Base-by-base conservation (phyloP, 2,329 filamentous ascomycete genomes). In the Exophiala sideris region DNA sequence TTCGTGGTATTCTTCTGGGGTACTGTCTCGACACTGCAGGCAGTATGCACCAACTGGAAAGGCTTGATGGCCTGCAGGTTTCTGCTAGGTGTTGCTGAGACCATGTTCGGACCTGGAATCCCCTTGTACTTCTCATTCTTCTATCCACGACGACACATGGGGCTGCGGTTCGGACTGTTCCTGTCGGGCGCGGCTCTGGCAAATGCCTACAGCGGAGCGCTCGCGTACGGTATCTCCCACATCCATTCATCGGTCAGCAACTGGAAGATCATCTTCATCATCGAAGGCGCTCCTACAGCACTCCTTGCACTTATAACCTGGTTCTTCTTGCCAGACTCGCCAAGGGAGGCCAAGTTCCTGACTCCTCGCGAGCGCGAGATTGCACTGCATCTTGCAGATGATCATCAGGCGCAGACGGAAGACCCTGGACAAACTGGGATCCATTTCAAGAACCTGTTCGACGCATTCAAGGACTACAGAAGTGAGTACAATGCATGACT, bases 91-190 rank as follows among this genome's bases (percentile, higher is more conserved):
- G 47, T 52, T 3, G 56, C 51, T 5, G 60, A 62, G 44, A 45
- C 60, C 20, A 62, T 60, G 57, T 62, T 46, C 48, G 55, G 57
- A 10, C 46, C 42, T 2, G 60, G 56, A 12, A 35, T 61, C 10
- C 64, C 65, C 5, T 64, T 66, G 32, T 71, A 70, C 33, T 64
- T 78, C 0, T 74, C 72, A 0, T 72, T 77, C 51, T 79, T 80
- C 68, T 82, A 80, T 59, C 71, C 76, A 5, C 66, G 79, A 9
- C 67, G 76, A 20, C 74, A 76, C 54, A 64, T 80, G 2, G 78
- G 77, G 1, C 68, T 78, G 40, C 65, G 78, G 2, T 36, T 34
- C 12, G 77, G 76, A 0, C 62, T 80, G 10, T 78, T 80, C 21
- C 57, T 71, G 18, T 68, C 67, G 5, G 68, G 68, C 33, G 66